These are phyloP conservation scores for Poterioochromonas sp. DNA, from an alignment of 352 stramenopile species.

Conservation along the genomic window DNA sequence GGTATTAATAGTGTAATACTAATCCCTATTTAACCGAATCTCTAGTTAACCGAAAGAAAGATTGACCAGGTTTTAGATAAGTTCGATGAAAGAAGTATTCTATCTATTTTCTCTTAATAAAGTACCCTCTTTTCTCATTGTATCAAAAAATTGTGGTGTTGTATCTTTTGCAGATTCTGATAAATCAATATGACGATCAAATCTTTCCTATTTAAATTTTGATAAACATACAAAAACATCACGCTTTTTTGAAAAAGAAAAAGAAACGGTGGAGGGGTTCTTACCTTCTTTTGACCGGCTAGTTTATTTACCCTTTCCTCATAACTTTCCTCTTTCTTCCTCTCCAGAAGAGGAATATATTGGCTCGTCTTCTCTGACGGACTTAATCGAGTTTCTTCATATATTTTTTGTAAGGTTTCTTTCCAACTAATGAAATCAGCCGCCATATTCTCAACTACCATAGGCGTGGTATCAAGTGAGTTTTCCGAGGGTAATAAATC, in stretches of 20 bases:
- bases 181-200: neutral
- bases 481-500: too few species aligned
- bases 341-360: slow-evolving; percentile 41
- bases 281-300: slow-evolving; percentile 39
- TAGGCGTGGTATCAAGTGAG: too few species aligned
- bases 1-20: too few species aligned
- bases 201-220: neutral
- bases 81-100: too few species aligned
- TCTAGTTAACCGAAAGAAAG: too few species aligned
- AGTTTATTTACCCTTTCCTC: slow-evolving; percentile 57
- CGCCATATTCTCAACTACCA: neutral
- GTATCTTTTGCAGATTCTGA: neutral
- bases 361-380: neutral
- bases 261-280: neutral
- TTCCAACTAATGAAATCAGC: neutral
- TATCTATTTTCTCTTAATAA: neutral
- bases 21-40: too few species aligned
- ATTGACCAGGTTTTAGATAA: too few species aligned
- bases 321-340: slow-evolving; percentile 53
- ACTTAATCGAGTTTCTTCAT: neutral
- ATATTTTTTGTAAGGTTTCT: neutral
- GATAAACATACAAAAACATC: neutral
- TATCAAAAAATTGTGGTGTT: neutral
- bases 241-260: neutral
- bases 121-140: neutral